Evolutionary conservation across 345 rosid species (phyloP).

Genomic region (Brassica rapa): DNA sequence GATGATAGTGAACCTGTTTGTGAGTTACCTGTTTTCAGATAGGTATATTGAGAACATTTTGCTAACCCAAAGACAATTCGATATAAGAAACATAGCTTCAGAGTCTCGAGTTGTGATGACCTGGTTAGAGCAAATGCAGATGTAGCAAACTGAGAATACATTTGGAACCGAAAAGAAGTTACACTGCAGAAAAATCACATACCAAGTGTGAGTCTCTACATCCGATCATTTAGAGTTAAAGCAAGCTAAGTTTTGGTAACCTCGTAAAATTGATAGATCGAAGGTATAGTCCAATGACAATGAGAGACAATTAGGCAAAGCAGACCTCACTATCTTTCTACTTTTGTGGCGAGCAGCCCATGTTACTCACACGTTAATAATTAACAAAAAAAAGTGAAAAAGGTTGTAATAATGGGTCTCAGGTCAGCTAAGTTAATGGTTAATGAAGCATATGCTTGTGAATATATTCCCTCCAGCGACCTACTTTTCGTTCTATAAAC

Average conservation of each 20-base stretch:
- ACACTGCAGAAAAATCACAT: neutral
- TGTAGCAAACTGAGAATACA: neutral
- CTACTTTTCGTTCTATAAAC: constrained; percentile 32
- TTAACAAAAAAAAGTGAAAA: neutral
- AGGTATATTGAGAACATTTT: neutral
- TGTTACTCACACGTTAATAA: constrained; percentile 20
- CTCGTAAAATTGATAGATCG: constrained; percentile 18
- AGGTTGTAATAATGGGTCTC: constrained; percentile 34
- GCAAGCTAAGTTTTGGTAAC: constrained; percentile 13
- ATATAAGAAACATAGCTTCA: neutral
- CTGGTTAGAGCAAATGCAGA: neutral
- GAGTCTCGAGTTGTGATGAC: neutral
- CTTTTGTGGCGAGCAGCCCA: constrained; percentile 32
- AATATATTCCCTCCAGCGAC: constrained; percentile 27
- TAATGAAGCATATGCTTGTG: constrained; percentile 36
- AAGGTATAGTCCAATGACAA: constrained; percentile 22
- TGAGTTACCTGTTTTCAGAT: neutral
- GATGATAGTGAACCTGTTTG: neutral
- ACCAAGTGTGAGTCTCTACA: neutral
- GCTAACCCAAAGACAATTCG: neutral
- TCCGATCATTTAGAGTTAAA: neutral
- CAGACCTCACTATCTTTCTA: constrained; percentile 7
- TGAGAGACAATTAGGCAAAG: constrained; percentile 15
- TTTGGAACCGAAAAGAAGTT: neutral
- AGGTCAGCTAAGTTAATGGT: constrained; percentile 41